phyloP scores from a whole-genome alignment of 148 eudicot species.

The Diospyros lotus region DNA sequence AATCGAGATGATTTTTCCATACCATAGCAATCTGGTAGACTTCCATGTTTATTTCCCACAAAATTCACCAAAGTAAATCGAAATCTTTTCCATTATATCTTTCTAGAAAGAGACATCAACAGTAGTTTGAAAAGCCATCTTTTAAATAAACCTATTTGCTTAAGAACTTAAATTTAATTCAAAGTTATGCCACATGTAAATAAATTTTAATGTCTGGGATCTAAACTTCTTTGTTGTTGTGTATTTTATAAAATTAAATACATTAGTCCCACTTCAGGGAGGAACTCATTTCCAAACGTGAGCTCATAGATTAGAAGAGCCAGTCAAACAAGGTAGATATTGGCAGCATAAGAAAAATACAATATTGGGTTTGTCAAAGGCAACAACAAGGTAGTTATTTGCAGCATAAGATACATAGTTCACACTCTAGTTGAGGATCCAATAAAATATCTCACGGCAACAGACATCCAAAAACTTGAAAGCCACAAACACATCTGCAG shows the following conservation, averaged over 20 bases:
- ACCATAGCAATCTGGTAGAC: no score
- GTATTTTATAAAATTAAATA: background rate
- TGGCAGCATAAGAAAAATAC: background rate
- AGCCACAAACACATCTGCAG: background rate
- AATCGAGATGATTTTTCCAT: background rate
- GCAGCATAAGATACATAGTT: background rate
- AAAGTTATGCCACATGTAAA: background rate
- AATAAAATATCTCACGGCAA: background rate
- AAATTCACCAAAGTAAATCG: no score
- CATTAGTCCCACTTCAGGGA: background rate
- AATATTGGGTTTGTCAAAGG: background rate
- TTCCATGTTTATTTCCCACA: no score
- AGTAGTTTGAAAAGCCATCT: background rate
- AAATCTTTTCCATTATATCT: background rate
- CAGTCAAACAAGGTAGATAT: background rate
- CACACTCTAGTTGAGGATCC: background rate
- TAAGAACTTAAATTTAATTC: background rate
- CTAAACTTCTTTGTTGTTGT: background rate
- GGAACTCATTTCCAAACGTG: background rate
- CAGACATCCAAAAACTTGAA: background rate
- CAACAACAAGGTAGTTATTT: background rate
- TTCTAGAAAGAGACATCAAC: background rate
- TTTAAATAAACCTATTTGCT: background rate
- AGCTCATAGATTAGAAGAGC: background rate
- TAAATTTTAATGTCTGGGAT: background rate